Percentiles rank a stretch among this genome's conserved stretches.
These are phyloP conservation scores for Rosa chinensis DNA, from an alignment of 306 rosid species.

Conservation along the genomic window DNA sequence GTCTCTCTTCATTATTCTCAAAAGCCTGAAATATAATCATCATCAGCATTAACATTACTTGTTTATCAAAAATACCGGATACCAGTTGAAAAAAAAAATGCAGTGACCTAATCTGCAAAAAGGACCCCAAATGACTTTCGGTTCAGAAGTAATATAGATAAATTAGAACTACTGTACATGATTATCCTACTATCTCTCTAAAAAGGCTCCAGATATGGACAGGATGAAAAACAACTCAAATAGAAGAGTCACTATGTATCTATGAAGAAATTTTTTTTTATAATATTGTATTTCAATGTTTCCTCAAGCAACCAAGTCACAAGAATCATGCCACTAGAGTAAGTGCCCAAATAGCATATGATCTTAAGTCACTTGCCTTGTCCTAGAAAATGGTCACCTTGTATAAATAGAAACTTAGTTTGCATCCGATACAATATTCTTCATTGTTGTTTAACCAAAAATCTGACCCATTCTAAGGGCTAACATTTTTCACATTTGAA, in stretches of 20 bases:
- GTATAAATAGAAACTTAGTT: neutral
- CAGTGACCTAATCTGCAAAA: neutral
- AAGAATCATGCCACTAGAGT: constrained; percentile 13
- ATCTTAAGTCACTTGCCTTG: neutral
- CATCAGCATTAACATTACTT: constrained; percentile 23
- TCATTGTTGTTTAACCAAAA: neutral
- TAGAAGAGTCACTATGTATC: neutral
- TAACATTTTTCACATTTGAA: neutral
- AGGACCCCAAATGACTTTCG: neutral
- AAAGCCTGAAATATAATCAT: constrained; percentile 46
- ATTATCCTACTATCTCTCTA: neutral
- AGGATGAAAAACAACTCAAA: neutral
- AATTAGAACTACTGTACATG: neutral
- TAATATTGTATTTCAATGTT: neutral
- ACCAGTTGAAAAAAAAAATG: neutral
- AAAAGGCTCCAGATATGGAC: neutral
- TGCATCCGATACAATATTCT: neutral
- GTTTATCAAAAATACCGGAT: neutral
- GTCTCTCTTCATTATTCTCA: constrained; percentile 76
- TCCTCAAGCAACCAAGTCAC: neutral
- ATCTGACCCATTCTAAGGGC: neutral
- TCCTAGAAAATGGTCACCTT: neutral
- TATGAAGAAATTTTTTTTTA: too few species aligned
- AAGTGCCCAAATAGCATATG: neutral
- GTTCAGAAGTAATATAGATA: neutral